phyloP scores from a whole-genome alignment of 1,284 basidiomycete species.

The Ustilago esculenta region DNA sequence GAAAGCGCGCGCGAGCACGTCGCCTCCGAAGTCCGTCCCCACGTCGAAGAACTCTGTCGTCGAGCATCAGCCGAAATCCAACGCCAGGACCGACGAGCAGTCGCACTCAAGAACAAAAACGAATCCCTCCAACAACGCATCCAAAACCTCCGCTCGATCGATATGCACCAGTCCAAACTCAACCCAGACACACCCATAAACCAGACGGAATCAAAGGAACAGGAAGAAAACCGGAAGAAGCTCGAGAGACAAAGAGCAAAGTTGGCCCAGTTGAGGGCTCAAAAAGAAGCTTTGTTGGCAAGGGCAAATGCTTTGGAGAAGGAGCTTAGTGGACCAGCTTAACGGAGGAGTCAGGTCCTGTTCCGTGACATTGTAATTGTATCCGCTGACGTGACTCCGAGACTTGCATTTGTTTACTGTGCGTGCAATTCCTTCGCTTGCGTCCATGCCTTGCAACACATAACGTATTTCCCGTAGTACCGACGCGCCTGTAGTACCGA shows the following conservation, averaged over 20 bases:
- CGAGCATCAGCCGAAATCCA: slow-evolving; percentile 30
- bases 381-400: too few species aligned
- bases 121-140: slow-evolving; percentile 34
- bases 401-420: too few species aligned
- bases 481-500: too few species aligned
- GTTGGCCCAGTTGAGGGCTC: slow-evolving; percentile 10
- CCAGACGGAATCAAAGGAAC: background rate
- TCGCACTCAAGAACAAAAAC: slow-evolving; percentile 32
- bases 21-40: slow-evolving; percentile 39
- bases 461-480: too few species aligned
- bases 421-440: too few species aligned
- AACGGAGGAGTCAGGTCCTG: too few species aligned
- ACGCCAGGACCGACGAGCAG: slow-evolving; percentile 32
- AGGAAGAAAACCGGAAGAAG: too few species aligned
- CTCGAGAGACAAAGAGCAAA: slow-evolving; percentile 6
- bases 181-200: background rate
- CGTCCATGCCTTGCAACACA: too few species aligned
- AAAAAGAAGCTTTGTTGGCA: slow-evolving; percentile 17
- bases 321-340: slow-evolving; percentile 3
- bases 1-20: slow-evolving; percentile 34
- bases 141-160: slow-evolving; percentile 31
- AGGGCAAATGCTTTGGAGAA: slow-evolving; percentile 26
- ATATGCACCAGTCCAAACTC: slow-evolving; percentile 33
- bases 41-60: slow-evolving; percentile 40
- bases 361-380: background rate